Base-by-base conservation (phyloP, 2,329 filamentous ascomycete species). In the Aspergillus fischeri region DNA sequence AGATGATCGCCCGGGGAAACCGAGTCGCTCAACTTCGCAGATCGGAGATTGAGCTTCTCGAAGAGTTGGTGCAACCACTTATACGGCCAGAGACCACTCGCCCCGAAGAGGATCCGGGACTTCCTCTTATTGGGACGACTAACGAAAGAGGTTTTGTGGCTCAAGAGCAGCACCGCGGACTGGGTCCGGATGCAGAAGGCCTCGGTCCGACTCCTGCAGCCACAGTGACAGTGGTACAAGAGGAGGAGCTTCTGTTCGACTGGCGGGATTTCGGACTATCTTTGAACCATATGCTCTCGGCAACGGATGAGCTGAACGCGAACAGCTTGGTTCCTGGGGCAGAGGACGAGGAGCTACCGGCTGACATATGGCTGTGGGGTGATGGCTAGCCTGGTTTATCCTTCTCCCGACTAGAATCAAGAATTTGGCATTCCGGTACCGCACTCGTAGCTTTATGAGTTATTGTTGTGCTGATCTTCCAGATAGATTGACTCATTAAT, bases 261-360 rank as follows among this genome's bases (percentile, higher is more conserved):
- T 65, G 63, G 63, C 51, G 62, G 20, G 62, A 61, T 24, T 58
- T 63, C 10, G 63, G 62, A 1, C n/a, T 62, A n/a, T 65, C 63
- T 10, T 41, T 65, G 56, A 58, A 63, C 28, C 60, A 63, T 10
- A 65, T 65, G 63, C 57, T 64, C 2, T 62, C 60, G 1, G 63
- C 60, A 17, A 60, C 63, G 10, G 59, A 65, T 28, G 55, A 64
- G 44, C n/a, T 65, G 49, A 61, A 61, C 44, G 54, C 62, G 21
- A 56, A 59, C 42, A 60, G 58, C 45, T n/a, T 58, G 28, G 49
- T 64, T n/a, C n/a, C 57, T 28, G 60, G 63, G 49, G 56, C 52
- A 6, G 63, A 64, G 24, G 47, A 45, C 3, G 60, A 58, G 9
- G 60, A 54, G 5, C 10, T 62, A 3, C 58, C 57, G 38, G 45